Evolutionary conservation across 495 filamentous ascomycete genomes (phyloP), one percentile per base, ranked within the genome.

Genomic region (Halenospora varia): DNA sequence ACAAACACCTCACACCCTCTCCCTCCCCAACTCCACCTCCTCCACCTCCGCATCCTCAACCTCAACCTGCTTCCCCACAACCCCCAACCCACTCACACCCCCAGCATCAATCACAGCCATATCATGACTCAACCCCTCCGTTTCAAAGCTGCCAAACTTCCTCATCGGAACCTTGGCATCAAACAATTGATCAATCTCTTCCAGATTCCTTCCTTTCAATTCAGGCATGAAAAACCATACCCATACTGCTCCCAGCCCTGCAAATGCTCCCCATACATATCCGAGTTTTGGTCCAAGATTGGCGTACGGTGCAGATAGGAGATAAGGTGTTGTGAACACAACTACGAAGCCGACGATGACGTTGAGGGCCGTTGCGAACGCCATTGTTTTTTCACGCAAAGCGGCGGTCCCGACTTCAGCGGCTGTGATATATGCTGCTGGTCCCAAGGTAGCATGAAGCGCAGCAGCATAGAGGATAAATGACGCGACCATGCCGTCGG

Each of bases 111-210:
- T 9, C 35, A 40, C 9, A 40, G 35, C 35, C 15, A 40, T 9
- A 40, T 40, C 35, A 40, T 40, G 35, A 40, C 9, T 9, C 35
- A 40, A 9, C 9, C 35, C 35, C 8, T 8, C 15, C 8, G 35
- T 40, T 40, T 40, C 9, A 15, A 40, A 40, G 15, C 9, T 9
- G 35, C 44, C 18, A 56, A 73, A 73, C 26, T 72, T 63, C 23
- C 71, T 52, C 1, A 70, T 66, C 0, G 69, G 61, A 18, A 77
- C 62, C 18, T 62, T 57, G 1, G 57, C 55, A 13, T 67, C 57
- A 57, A 80, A 79, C 63, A 77, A 57, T 17, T 70, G 42, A 40
- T 80, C 73, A 17, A 67, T 66, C 55, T 79, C 75, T 51, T 73
- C 74, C 47, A 74, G 71, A 6, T 66, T 68, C 1, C 71, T 63